A percentile compares a stretch with the other conserved stretches of the same genome.
Evolutionary conservation across 2,329 filamentous ascomycete genomes (phyloP).

Genomic region (Cercospora sp.): DNA sequence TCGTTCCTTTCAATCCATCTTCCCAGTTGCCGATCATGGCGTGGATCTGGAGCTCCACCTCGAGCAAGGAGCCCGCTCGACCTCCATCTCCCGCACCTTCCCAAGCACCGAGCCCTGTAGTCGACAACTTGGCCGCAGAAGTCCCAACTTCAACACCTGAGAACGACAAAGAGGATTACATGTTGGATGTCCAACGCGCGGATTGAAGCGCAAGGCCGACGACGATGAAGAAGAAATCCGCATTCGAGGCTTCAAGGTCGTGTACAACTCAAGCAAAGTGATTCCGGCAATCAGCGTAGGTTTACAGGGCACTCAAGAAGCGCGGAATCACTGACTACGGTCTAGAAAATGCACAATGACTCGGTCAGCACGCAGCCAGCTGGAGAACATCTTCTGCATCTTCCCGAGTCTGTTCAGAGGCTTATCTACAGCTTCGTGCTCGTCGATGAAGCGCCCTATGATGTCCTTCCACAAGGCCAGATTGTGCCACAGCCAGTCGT

Average conservation of each 20-base stretch:
- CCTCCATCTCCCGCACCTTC: background rate
- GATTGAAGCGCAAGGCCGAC: background rate
- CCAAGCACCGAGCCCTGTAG: background rate
- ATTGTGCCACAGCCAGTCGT: background rate
- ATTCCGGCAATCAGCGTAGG: background rate
- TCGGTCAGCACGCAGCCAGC: background rate
- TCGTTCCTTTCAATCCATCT: background rate
- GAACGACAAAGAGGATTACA: background rate
- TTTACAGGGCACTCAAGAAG: background rate
- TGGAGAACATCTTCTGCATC: background rate
- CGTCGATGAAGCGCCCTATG: background rate
- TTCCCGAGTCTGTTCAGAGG: background rate
- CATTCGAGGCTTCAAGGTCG: background rate
- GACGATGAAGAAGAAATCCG: background rate
- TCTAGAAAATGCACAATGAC: background rate
- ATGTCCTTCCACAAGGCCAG: background rate
- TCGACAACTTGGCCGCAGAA: background rate
- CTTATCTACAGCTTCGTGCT: constrained; percentile 6
- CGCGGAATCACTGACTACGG: background rate
- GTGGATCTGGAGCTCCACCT: background rate
- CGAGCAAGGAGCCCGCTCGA: background rate
- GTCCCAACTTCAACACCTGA: background rate
- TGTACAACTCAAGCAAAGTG: background rate
- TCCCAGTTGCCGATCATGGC: background rate
- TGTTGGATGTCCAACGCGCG: background rate